Evolutionary conservation across 208 protist species (phyloP), one percentile per base, ranked within the genome.

Genomic region (Giardia muris): DNA sequence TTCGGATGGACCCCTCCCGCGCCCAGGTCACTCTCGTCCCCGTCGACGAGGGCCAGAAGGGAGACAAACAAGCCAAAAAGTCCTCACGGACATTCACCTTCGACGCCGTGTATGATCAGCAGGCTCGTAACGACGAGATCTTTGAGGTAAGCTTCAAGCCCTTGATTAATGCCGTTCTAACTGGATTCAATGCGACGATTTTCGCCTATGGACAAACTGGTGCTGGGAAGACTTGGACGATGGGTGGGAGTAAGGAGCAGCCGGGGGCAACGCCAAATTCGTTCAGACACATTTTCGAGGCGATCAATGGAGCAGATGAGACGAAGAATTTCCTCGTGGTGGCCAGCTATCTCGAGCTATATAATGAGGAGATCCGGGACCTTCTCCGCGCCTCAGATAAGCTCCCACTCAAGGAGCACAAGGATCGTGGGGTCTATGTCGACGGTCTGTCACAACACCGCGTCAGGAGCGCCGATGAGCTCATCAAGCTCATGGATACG

Each of bases 281-380:
- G 2, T 67, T 92, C n/a, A n/a, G 89, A 1, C 44, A 87, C n/a
- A 87, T 93, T 46, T 93, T 93, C 44, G 92, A 93, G 43, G 30
- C 42, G 39, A 93, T 93, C 1, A 22, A 43, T 0, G 19, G 46
- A 2, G 19, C 46, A 0, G 30, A 0, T 46, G 46, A 67, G n/a
- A 43, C 2, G 30, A 42, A 1, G 30, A 44, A 0, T 0, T 92
- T 42, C n/a, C 44, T 47, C 42, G 19, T 92, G 0, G 67, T 0
- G 10, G 22, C 30, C 67, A 91, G 89, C 0, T 94, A 93, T 42
- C 2, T 94, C 22, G 93, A 94, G 43, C 93, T 94, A 43, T 94
- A 94, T 57, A 94, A 94, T 48, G 93, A 94, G 46, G 44, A 94
- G 44, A 87, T 94, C 46, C 0, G 48, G 0, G 93, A 94, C 46